These are phyloP conservation scores for Fusarium nodosum DNA, from an alignment of 2,329 filamentous ascomycete species.

Conservation along the genomic window DNA sequence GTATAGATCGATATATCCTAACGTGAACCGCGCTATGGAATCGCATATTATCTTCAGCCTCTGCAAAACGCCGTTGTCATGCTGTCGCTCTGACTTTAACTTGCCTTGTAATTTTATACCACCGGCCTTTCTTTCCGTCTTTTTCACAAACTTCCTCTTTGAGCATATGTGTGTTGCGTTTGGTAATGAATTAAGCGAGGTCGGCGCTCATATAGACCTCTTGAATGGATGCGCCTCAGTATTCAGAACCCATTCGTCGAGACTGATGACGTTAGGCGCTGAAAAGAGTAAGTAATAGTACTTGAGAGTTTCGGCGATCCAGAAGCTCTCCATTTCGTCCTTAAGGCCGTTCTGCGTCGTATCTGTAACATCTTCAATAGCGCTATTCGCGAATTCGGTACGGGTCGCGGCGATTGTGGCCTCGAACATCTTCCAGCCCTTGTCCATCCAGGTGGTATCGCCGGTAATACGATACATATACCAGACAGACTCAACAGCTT, in stretches of 20 bases:
- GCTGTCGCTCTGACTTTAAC: constrained; percentile 12
- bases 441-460: constrained; percentile 79
- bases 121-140: constrained; percentile 2
- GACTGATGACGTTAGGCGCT: constrained; percentile 72
- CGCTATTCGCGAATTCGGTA: constrained; percentile 77
- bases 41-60: constrained; percentile 30
- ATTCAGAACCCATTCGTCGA: constrained; percentile 78
- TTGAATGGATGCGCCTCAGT: constrained; percentile 73
- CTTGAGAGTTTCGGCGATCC: constrained; percentile 91
- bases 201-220: constrained; percentile 54
- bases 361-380: constrained; percentile 73
- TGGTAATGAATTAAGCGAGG: constrained; percentile 9
- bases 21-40: constrained; percentile 21
- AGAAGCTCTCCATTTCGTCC: constrained; percentile 89
- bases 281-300: constrained; percentile 90
- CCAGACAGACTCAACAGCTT: constrained; percentile 90
- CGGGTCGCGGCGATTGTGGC: constrained; percentile 75
- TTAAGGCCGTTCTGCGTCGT: constrained; percentile 57
- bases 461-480: constrained; percentile 93
- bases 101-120: constrained; percentile 20
- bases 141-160: not conserved
- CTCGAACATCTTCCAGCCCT: constrained; percentile 88
- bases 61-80: constrained; percentile 37
- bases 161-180: not conserved
- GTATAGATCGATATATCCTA: constrained; percentile 33